Conservation (phyloP, 768 basidiomycete species). For the Russula compacta region DNA sequence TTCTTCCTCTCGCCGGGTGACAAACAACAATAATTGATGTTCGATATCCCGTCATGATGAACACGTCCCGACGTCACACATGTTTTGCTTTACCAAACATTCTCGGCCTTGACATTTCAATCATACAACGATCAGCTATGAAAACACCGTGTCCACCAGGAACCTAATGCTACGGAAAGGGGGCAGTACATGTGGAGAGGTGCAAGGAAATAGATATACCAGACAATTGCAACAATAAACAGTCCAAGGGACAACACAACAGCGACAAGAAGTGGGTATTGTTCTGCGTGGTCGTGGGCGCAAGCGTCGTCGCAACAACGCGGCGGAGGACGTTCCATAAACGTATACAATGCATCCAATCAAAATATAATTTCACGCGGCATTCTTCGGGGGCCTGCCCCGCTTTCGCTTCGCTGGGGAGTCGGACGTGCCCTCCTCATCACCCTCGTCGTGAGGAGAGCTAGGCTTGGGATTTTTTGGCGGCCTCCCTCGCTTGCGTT, state of each 20-base stretch:
- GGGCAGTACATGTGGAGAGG: slow-evolving; percentile 18
- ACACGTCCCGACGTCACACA: slow-evolving; percentile 5
- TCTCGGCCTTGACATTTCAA: slow-evolving; percentile 16
- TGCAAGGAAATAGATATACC: slow-evolving; percentile 15
- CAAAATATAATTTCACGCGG: slow-evolving; percentile 14
- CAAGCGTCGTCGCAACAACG: slow-evolving; percentile 22
- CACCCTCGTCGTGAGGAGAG: slow-evolving; percentile 30
- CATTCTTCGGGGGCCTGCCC: slow-evolving; percentile 52
- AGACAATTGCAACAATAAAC: slow-evolving; percentile 18
- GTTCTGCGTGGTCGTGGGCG: slow-evolving; percentile 28
- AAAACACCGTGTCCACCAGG: slow-evolving; percentile 21
- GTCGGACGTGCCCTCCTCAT: slow-evolving; percentile 36
- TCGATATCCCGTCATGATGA: slow-evolving; percentile 3
- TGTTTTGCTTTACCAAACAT: slow-evolving; percentile 5
- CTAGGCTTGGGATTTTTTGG: slow-evolving; percentile 54
- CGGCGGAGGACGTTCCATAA: slow-evolving; percentile 22
- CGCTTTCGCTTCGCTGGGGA: slow-evolving; percentile 57
- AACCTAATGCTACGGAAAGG: slow-evolving; percentile 19
- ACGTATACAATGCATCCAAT: slow-evolving; percentile 27
- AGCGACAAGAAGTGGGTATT: slow-evolving; percentile 29
- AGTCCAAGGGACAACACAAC: slow-evolving; percentile 25
- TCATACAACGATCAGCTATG: slow-evolving; percentile 20
- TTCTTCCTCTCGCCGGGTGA: slow-evolving; percentile 2
- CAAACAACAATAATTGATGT: slow-evolving; percentile 1
- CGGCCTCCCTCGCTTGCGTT: slow-evolving; percentile 68